Base-by-base conservation (phyloP, 306 rosid species). In the Cicer bijugum region DNA sequence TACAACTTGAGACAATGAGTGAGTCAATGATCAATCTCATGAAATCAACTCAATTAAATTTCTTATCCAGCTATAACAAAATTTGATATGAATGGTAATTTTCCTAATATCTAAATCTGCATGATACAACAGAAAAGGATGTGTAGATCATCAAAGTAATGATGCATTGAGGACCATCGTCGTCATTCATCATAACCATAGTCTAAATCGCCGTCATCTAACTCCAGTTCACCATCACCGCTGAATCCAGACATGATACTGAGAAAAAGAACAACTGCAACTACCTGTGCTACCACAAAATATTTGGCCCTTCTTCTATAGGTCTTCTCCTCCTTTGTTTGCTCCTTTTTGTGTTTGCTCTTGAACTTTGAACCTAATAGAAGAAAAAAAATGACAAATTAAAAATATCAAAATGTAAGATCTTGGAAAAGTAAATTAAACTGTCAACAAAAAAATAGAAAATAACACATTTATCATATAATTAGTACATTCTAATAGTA, bases 271-370 rank as follows among this genome's bases (percentile, higher is more conserved):
- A 95, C 75, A 80, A 90, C 82, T 12, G 97, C 80, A 46, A 92
- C 89, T 42, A 86, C 57, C 83, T 95, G 99, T 12, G 97, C 86
- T 12, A 28, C 88, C 80, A 95, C 75, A 71, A 95, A 95, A 81
- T 85, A 87, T 65, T 87, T 95, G 77, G 86, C 88, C 81, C 92
- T 91, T 77, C 85, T 88, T 82, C 76, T 85, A 53, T 88, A 86
- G 63, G 85, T 89, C 84, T 82, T 90, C 84, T 95, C 97, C 76
- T 88, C 99, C 70, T 86, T 23, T n/a, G 97, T 90, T 81, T 86
- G 80, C 80, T 91, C 95, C 81, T 78, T 85, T 84, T 91, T 95
- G 39, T 96, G 86, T 77, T 86, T 88, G 56, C 76, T 81, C 83
- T 79, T 92, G 19, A 96, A 87, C 85, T 87, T 88, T 4, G 97